Evolutionary conservation across 2,329 filamentous ascomycete genomes (phyloP).

Genomic region (Cladophialophora immunda): DNA sequence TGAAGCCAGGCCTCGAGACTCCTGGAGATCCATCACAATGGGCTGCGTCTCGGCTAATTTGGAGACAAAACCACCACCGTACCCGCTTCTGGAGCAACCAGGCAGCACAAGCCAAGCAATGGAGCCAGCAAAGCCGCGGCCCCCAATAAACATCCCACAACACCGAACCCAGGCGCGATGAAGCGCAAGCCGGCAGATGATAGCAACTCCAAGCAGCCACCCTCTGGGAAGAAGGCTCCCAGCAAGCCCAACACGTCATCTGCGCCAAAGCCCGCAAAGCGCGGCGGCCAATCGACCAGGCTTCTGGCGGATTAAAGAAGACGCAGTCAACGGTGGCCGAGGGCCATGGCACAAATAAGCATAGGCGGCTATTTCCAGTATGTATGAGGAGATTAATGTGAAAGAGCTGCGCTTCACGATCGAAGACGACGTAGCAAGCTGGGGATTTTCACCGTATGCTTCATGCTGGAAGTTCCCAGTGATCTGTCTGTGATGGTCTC

Average conservation of each 20-base stretch:
- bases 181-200: slow-evolving; percentile 27
- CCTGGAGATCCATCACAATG: too few relatives aligned
- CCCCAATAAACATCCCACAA: neutral
- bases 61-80: slow-evolving; percentile 17
- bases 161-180: slow-evolving; percentile 36
- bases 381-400: slow-evolving; percentile 72
- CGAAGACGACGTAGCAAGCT: slow-evolving; percentile 69
- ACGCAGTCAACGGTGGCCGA: slow-evolving; percentile 67
- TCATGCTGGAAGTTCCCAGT: slow-evolving; percentile 3
- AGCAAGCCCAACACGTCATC: slow-evolving; percentile 11
- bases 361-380: slow-evolving; percentile 56
- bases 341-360: slow-evolving; percentile 67
- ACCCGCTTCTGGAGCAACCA: slow-evolving; percentile 33
- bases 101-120: neutral
- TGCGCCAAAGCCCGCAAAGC: slow-evolving; percentile 9
- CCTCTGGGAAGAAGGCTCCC: slow-evolving; percentile 16
- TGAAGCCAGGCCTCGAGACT: too few relatives aligned
- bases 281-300: slow-evolving; percentile 53
- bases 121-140: slow-evolving; percentile 14
- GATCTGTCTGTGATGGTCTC: neutral
- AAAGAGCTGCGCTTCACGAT: slow-evolving; percentile 71
- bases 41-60: too few relatives aligned
- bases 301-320: slow-evolving; percentile 68
- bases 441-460: slow-evolving; percentile 50
- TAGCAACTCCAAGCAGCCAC: slow-evolving; percentile 28